These are phyloP conservation scores for Fabrea salina DNA, from an alignment of 169 alveolate genomes.

Conservation along the genomic window DNA sequence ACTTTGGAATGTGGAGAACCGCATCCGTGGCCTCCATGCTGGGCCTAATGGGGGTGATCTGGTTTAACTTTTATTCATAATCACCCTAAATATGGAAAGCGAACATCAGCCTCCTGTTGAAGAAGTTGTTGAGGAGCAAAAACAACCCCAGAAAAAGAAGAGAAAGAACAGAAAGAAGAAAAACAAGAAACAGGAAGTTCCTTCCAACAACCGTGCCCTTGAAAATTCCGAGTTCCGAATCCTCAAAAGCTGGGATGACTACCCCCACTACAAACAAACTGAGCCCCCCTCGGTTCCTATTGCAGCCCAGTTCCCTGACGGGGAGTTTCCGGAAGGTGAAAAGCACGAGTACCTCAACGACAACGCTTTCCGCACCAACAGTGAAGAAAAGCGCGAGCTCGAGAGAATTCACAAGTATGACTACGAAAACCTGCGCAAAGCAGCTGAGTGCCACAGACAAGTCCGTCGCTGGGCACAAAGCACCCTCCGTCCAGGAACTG, in stretches of 20 bases:
- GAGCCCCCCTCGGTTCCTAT: constrained; percentile 80
- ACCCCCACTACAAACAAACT: constrained; percentile 65
- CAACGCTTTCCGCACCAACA: constrained; percentile 79
- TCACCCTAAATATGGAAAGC: neutral
- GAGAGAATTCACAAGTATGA: constrained; percentile 86
- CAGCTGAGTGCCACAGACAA: constrained; percentile 99
- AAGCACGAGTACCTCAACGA: constrained; percentile 83
- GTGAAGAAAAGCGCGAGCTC: constrained; percentile 88
- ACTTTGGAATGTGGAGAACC: neutral
- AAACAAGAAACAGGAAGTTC: neutral
- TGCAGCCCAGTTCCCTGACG: constrained; percentile 65
- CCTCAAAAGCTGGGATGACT: constrained; percentile 12
- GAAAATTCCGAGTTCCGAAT: constrained; percentile 24
- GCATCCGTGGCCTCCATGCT: neutral
- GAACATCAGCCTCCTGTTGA: too few relatives aligned
- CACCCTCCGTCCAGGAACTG: constrained; percentile 92
- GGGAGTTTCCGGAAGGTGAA: constrained; percentile 85
- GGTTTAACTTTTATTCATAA: neutral
- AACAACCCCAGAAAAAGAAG: too few relatives aligned
- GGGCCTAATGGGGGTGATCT: neutral
- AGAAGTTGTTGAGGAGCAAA: too few relatives aligned
- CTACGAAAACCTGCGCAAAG: constrained; percentile 92
- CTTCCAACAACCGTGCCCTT: neutral
- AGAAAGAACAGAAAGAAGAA: neutral
- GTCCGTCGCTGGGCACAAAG: constrained; percentile 96